phyloP scores from a whole-genome alignment of 2,329 filamentous ascomycete species.

The Nannizzia gypsea region DNA sequence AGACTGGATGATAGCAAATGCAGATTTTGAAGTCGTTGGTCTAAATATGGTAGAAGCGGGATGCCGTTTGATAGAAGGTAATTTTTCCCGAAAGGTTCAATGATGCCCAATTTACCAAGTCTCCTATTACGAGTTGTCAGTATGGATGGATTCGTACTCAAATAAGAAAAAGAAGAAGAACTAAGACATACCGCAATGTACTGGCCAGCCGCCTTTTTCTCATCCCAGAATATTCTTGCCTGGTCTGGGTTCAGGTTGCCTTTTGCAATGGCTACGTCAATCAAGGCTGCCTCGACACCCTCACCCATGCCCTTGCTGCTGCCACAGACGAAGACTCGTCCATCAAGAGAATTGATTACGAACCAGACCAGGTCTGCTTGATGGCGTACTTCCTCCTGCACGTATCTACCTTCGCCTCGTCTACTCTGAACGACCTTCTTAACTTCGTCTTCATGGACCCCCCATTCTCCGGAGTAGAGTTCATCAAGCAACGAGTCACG shows the following conservation, averaged over 20 bases:
- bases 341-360: conserved; percentile 91
- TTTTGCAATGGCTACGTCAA: conserved; percentile 87
- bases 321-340: conserved; percentile 90
- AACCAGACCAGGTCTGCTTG: conserved; percentile 98
- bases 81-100: not conserved
- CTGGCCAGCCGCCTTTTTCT: conserved; percentile 85
- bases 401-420: conserved; percentile 71
- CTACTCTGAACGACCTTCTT: conserved; percentile 71
- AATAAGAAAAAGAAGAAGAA: not conserved
- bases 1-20: not conserved
- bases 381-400: conserved; percentile 84
- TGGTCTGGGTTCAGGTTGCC: conserved; percentile 74
- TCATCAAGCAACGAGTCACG: conserved; percentile 92
- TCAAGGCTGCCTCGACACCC: conserved; percentile 74
- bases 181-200: conserved; percentile 62
- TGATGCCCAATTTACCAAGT: not conserved
- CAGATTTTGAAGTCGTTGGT: not conserved
- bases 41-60: not conserved
- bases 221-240: conserved; percentile 74
- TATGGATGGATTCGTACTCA: not conserved
- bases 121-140: conserved; percentile 1
- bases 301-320: conserved; percentile 96
- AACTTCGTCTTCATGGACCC: conserved; percentile 77
- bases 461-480: conserved; percentile 93
- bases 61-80: not conserved